Evolutionary conservation across 352 stramenopile genomes (phyloP).

Genomic region (Peronospora farinosa): DNA sequence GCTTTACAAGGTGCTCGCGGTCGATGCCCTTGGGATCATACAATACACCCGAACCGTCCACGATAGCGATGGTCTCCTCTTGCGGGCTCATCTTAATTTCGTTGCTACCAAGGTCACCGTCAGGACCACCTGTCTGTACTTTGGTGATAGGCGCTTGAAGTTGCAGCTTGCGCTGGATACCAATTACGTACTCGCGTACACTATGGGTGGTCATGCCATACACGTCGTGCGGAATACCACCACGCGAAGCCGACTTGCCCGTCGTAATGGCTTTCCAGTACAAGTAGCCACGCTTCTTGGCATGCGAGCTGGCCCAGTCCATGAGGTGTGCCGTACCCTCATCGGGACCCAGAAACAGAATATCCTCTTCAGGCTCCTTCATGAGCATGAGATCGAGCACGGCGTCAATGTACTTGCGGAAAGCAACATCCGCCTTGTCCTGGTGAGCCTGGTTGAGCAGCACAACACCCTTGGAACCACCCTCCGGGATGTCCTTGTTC

Average conservation of each 20-base stretch:
- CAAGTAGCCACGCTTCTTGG: constrained; percentile 89
- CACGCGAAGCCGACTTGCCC: constrained; percentile 90
- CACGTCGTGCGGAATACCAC: constrained; percentile 97
- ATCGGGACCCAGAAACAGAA: constrained; percentile 96
- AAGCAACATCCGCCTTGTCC: constrained; percentile 81
- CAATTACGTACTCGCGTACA: constrained; percentile 94
- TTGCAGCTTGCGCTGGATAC: constrained; percentile 88
- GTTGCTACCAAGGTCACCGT: constrained; percentile 97
- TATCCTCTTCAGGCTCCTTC: constrained; percentile 91
- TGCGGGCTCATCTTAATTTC: constrained; percentile 95
- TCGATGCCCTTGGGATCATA: constrained; percentile 93
- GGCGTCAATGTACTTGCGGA: constrained; percentile 96
- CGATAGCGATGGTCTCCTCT: constrained; percentile 93
- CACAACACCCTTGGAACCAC: constrained; percentile 94
- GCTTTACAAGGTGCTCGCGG: constrained; percentile 86
- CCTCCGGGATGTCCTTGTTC: constrained; percentile 99
- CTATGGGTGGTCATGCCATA: constrained; percentile 97
- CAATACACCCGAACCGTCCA: constrained; percentile 91
- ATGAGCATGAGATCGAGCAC: constrained; percentile 96
- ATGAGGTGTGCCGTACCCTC: constrained; percentile 97
- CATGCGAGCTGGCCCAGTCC: constrained; percentile 92
- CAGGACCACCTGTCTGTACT: constrained; percentile 94
- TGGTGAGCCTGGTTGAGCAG: constrained; percentile 90
- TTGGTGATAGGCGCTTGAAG: constrained; percentile 92
- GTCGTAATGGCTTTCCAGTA: constrained; percentile 95